Conservation (phyloP, 768 basidiomycete genomes). For the Suillus plorans region DNA sequence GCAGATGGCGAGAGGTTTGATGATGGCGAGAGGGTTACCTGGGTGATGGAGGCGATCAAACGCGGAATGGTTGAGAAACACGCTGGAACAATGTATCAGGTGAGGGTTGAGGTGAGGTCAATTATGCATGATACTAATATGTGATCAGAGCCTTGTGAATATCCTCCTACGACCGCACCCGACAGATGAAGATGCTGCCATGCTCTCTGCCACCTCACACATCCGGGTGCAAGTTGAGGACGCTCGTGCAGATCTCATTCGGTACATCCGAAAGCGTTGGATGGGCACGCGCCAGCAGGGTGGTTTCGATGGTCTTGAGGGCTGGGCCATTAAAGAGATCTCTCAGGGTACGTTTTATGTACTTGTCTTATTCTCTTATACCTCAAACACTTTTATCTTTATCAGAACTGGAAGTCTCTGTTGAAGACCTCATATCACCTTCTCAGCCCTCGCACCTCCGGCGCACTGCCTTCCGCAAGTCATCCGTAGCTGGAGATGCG, state of each 20-base stretch:
- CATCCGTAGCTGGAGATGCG: conserved; percentile 15
- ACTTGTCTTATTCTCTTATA: not conserved
- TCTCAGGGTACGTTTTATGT: conserved; percentile 27
- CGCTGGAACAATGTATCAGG: conserved; percentile 78
- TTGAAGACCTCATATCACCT: conserved; percentile 68
- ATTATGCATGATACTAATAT: conserved; percentile 8
- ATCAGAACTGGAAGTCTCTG: conserved; percentile 75
- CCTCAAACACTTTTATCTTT: conserved; percentile 2
- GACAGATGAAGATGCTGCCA: conserved; percentile 54
- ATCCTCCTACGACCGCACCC: conserved; percentile 71
- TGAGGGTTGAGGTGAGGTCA: conserved; percentile 24
- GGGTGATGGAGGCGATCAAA: conserved; percentile 66
- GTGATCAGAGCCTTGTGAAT: conserved; percentile 64
- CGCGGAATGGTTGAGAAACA: conserved; percentile 63
- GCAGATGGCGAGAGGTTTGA: conserved; percentile 73
- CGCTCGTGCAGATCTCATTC: conserved; percentile 41
- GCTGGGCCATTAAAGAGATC: conserved; percentile 89
- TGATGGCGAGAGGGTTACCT: conserved; percentile 76
- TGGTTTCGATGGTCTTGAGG: conserved; percentile 83
- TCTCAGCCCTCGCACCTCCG: conserved; percentile 27
- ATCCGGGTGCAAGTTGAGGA: conserved; percentile 75
- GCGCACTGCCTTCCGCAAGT: conserved; percentile 11
- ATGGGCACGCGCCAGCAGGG: conserved; percentile 66
- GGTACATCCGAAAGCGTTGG: conserved; percentile 82
- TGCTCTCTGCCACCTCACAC: conserved; percentile 68